These are phyloP conservation scores for Apophysomyces variabilis DNA, from an alignment of 371 early-diverging fungal genomes.

Conservation along the genomic window DNA sequence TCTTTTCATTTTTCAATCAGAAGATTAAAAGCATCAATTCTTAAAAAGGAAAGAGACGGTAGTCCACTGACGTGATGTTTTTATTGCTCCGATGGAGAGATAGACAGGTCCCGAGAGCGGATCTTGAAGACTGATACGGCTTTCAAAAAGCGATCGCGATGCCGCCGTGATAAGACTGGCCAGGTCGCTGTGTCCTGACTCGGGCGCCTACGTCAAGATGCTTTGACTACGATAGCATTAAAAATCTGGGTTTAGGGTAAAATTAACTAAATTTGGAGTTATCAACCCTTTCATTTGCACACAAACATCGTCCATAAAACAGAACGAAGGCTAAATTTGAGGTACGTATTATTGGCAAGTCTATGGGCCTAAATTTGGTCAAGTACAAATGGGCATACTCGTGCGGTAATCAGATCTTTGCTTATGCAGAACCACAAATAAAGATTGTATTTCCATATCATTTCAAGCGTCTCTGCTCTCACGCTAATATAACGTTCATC, in stretches of 20 bases:
- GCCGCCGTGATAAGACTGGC: conserved; percentile 9
- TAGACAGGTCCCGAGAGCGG: conserved; percentile 12
- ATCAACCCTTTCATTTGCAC: too few species aligned
- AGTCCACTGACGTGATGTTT: conserved; percentile 10
- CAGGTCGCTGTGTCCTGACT: background rate
- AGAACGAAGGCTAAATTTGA: too few species aligned
- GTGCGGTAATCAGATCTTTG: too few species aligned
- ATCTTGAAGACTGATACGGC: conserved; percentile 10
- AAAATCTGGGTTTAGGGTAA: conserved; percentile 9
- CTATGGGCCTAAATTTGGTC: too few species aligned
- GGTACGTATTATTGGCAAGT: too few species aligned
- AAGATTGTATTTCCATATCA: too few species aligned
- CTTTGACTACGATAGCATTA: background rate
- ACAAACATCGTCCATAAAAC: too few species aligned
- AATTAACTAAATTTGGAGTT: conserved; percentile 1
- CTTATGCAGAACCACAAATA: too few species aligned
- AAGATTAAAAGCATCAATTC: background rate
- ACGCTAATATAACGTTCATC: too few species aligned
- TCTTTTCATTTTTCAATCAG: background rate
- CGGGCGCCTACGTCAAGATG: conserved; percentile 10
- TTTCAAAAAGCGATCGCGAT: conserved; percentile 11
- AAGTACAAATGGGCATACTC: too few species aligned
- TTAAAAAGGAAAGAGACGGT: conserved; percentile 5
- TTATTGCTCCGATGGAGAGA: conserved; percentile 7
- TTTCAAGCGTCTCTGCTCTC: too few species aligned